These are phyloP conservation scores for Pseudocohnilembus persalinus DNA, from an alignment of 169 alveolate species.

Conservation along the genomic window DNA sequence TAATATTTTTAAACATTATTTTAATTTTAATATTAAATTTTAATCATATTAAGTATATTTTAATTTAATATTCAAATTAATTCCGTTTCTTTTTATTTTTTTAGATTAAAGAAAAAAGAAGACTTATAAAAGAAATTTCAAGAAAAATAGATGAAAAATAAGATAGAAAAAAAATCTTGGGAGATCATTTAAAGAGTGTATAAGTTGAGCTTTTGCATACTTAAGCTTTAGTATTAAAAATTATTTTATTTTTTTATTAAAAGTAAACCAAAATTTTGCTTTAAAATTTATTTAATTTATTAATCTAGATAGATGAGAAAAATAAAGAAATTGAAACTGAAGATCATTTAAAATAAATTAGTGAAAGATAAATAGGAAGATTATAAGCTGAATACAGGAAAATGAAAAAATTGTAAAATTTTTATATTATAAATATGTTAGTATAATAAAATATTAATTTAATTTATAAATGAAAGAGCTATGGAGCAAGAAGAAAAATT, in stretches of 20 bases:
- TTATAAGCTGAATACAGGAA: constrained; percentile 79
- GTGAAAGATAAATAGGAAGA: constrained; percentile 86
- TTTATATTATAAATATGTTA: constrained; percentile 8
- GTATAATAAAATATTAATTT: neutral
- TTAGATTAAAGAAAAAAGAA: constrained; percentile 68
- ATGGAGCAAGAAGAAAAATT: constrained; percentile 88
- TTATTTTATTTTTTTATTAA: constrained; percentile 11
- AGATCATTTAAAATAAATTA: constrained; percentile 84
- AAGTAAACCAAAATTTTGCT: neutral
- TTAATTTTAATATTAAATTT: no score
- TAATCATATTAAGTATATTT: no score
- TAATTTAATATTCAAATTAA: no score
- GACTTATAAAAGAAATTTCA: constrained; percentile 60
- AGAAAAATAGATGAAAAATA: constrained; percentile 85
- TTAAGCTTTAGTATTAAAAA: constrained; percentile 81
- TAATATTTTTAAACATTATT: no score
- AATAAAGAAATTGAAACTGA: constrained; percentile 89
- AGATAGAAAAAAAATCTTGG: constrained; percentile 82
- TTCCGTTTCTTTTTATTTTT: neutral
- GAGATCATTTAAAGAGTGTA: constrained; percentile 84
- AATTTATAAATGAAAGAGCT: constrained; percentile 14
- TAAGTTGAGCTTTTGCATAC: constrained; percentile 88
- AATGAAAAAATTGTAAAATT: constrained; percentile 63
- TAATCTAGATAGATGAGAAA: constrained; percentile 77
- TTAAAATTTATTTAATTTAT: neutral